phyloP scores from a whole-genome alignment of 2,329 filamentous ascomycete genomes.

The Dactylellina leptospora region DNA sequence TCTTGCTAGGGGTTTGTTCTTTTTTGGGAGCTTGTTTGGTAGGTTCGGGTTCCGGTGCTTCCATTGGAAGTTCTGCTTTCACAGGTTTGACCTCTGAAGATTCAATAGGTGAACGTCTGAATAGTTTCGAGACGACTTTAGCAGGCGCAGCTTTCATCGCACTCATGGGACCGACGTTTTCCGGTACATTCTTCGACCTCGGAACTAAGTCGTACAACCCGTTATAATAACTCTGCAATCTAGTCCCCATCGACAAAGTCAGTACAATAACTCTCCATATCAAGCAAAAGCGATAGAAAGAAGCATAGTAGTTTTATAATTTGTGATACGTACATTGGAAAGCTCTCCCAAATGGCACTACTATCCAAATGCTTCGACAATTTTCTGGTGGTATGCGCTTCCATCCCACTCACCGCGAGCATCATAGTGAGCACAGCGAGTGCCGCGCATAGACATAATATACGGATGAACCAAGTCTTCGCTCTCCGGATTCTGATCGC shows the following conservation, averaged over 20 bases:
- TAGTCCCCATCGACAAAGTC: too few relatives aligned
- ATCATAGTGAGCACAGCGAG: constrained; percentile 27
- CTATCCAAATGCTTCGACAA: constrained; percentile 35
- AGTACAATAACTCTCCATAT: too few relatives aligned
- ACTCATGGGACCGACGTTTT: constrained; percentile 75
- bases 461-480: constrained; percentile 13
- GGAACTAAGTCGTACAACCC: constrained; percentile 78
- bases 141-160: constrained; percentile 59
- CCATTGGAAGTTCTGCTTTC: too few relatives aligned
- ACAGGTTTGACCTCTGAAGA: too few relatives aligned
- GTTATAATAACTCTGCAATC: constrained; percentile 83
- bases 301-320: too few relatives aligned
- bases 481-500: constrained; percentile 12
- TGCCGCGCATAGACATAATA: constrained; percentile 28
- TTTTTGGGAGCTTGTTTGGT: constrained; percentile 54
- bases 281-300: too few relatives aligned
- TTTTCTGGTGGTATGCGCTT: constrained; percentile 24
- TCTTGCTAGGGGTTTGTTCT: too few relatives aligned
- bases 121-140: too few relatives aligned
- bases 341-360: constrained; percentile 41
- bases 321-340: constrained; percentile 21
- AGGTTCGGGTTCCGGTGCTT: too few relatives aligned
- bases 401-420: constrained; percentile 39
- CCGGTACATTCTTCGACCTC: constrained; percentile 73
- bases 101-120: too few relatives aligned